phyloP scores from a whole-genome alignment of 2,329 filamentous ascomycete species.

The Sporothrix schenckii region DNA sequence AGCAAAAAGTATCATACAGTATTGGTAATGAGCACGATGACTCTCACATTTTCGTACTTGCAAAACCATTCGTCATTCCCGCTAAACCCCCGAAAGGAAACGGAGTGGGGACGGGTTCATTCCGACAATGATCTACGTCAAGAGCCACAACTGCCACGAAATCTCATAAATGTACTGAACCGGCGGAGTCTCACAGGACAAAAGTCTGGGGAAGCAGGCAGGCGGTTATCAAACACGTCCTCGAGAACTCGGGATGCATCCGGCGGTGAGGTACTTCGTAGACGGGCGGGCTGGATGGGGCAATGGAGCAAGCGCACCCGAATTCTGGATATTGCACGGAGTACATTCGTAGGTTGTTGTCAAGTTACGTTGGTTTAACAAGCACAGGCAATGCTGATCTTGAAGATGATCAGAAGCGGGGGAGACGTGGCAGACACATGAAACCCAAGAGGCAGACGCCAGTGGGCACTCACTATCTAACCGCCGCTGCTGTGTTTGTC shows the following conservation, averaged over 20 bases:
- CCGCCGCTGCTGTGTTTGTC: neutral
- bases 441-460: neutral
- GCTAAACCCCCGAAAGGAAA: neutral
- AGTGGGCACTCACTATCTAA: neutral
- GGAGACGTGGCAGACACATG: neutral
- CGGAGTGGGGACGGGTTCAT: neutral
- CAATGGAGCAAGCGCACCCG: no score
- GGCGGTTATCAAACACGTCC: neutral
- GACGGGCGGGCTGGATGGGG: no score
- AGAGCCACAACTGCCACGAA: neutral
- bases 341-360: neutral
- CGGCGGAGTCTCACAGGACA: neutral
- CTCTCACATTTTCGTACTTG: no score
- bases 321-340: neutral
- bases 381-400: no score
- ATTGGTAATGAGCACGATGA: neutral
- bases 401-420: slow-evolving; percentile 2
- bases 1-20: neutral
- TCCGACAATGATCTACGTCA: slow-evolving; percentile 1
- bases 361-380: no score
- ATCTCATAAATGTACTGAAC: neutral
- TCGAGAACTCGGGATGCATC: neutral
- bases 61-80: neutral
- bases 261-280: neutral
- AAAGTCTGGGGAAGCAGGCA: slow-evolving; percentile 17